Conservation (phyloP, 176 grass and related monocot genomes). For the barley (Hordeum vulgare) region DNA sequence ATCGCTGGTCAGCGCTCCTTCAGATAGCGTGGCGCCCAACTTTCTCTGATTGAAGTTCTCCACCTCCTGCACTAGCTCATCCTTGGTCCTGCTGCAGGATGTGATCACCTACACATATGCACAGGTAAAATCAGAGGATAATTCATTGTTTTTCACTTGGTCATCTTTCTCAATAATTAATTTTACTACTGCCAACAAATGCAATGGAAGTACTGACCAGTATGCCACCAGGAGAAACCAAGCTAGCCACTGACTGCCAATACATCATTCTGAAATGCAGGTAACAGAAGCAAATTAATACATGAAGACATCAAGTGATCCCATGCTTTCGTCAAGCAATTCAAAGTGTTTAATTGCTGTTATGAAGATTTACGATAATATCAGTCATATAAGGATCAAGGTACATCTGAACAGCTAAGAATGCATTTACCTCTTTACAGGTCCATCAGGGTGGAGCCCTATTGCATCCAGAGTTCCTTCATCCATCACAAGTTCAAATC, state of each 20-base stretch:
- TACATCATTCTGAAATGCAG: slow-evolving; percentile 84
- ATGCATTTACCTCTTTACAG: slow-evolving; percentile 67
- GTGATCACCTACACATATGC: slow-evolving; percentile 62
- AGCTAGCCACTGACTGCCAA: slow-evolving; percentile 69
- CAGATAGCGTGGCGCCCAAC: slow-evolving; percentile 1
- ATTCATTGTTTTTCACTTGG: background rate
- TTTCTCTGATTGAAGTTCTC: slow-evolving; percentile 70
- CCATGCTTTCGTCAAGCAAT: background rate
- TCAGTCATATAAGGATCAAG: background rate
- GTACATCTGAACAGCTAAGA: background rate
- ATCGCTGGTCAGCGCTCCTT: slow-evolving; percentile 20
- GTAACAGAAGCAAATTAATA: slow-evolving; percentile 7
- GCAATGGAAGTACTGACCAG: slow-evolving; percentile 51
- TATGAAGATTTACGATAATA: background rate
- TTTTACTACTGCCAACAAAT: background rate
- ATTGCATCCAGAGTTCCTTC: slow-evolving; percentile 92
- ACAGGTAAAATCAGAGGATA: background rate
- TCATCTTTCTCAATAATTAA: background rate
- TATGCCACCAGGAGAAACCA: slow-evolving; percentile 77
- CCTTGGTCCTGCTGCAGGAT: slow-evolving; percentile 76
- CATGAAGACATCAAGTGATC: background rate
- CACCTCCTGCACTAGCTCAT: slow-evolving; percentile 77
- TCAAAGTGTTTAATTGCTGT: background rate
- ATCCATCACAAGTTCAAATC: slow-evolving; percentile 92
- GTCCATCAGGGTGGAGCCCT: slow-evolving; percentile 73